phyloP scores from a whole-genome alignment of 441 rosid genomes.

The Populus hybrid region DNA sequence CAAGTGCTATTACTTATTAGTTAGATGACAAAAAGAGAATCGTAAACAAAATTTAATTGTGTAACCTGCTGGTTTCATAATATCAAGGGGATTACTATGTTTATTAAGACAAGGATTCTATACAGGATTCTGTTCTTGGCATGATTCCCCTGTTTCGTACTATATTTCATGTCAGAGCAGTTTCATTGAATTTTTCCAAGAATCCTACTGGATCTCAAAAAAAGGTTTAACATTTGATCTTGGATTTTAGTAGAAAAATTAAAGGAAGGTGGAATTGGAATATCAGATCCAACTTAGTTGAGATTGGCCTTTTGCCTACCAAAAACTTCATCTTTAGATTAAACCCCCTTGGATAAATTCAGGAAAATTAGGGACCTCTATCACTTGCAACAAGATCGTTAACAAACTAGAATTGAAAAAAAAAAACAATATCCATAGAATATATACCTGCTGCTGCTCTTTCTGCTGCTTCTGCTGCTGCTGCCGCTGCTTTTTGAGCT shows the following conservation, averaged over 20 bases:
- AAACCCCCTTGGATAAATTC: no score
- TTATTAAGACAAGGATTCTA: not conserved
- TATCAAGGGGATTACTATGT: not conserved
- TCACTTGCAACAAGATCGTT: not conserved
- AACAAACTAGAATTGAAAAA: not conserved
- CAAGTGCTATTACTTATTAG: no score
- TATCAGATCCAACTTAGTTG: not conserved
- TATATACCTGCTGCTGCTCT: constrained; percentile 31
- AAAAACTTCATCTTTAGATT: not conserved
- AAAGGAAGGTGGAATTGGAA: not conserved
- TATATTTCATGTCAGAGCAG: not conserved
- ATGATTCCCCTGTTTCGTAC: not conserved
- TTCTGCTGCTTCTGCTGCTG: constrained; percentile 34
- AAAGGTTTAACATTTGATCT: not conserved
- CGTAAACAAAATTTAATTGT: not conserved
- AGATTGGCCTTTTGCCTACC: not conserved
- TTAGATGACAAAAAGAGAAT: not conserved
- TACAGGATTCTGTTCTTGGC: not conserved
- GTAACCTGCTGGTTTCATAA: not conserved
- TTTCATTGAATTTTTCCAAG: not conserved
- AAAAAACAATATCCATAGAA: not conserved
- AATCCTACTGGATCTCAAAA: not conserved
- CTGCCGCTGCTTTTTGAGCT: constrained; percentile 53
- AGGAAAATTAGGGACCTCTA: not conserved
- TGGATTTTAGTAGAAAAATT: not conserved